Percentiles rank a stretch among this genome's conserved stretches.
Evolutionary conservation across 306 rosid species (phyloP).

Genomic region (Lablab purpureus): DNA sequence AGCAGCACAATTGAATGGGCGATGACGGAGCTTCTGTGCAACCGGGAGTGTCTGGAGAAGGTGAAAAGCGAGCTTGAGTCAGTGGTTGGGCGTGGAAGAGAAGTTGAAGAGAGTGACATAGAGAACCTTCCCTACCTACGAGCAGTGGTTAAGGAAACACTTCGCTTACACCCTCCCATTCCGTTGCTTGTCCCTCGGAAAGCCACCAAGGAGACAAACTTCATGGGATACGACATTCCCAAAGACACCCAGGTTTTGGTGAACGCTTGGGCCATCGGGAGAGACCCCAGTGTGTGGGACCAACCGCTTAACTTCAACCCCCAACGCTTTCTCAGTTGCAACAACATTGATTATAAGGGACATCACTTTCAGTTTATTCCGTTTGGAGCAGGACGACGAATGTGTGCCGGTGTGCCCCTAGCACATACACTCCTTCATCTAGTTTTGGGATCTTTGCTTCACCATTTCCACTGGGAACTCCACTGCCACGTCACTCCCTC

Average conservation of each 20-base stretch:
- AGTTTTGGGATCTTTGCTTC: conserved; percentile 57
- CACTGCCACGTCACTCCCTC: conserved; percentile 42
- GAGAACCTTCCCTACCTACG: conserved; percentile 57
- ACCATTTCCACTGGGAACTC: conserved; percentile 68
- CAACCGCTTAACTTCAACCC: conserved; percentile 56
- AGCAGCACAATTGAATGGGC: conserved; percentile 69
- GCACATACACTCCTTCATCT: conserved; percentile 59
- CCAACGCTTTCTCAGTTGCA: conserved; percentile 51
- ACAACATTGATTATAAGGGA: conserved; percentile 50
- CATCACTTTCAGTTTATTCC: conserved; percentile 59
- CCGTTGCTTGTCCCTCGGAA: conserved; percentile 65
- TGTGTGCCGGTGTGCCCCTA: conserved; percentile 64
- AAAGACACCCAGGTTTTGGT: conserved; percentile 64
- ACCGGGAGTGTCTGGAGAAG: conserved; percentile 34
- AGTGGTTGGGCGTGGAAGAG: conserved; percentile 43
- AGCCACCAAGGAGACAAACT: conserved; percentile 47
- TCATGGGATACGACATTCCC: conserved; percentile 60
- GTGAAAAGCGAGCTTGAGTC: conserved; percentile 53
- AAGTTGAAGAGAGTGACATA: conserved; percentile 64
- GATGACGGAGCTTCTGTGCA: conserved; percentile 55
- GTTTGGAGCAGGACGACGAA: conserved; percentile 64
- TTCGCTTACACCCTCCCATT: conserved; percentile 65
- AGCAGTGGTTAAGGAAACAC: conserved; percentile 58
- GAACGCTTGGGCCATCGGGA: conserved; percentile 70
- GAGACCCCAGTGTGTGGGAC: conserved; percentile 65